Percentiles rank a stretch among this genome's conserved stretches.
These are phyloP conservation scores for Cymodocea nodosa DNA, from an alignment of 116 monocot species.

Conservation along the genomic window DNA sequence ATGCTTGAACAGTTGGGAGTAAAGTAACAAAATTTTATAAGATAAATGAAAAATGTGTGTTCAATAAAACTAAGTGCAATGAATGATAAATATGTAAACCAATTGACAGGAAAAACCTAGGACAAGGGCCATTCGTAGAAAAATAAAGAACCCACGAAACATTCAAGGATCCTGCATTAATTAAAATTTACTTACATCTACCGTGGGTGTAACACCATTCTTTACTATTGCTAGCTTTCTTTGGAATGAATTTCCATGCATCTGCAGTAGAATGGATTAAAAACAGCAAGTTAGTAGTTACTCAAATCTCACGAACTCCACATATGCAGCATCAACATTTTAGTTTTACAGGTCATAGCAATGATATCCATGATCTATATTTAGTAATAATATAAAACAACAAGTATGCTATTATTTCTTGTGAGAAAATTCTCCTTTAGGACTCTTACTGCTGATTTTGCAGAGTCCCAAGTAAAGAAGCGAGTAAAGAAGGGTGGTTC, in stretches of 20 bases:
- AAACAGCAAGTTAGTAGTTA: not conserved
- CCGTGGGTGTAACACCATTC: constrained; percentile 38
- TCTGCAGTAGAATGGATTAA: constrained; percentile 28
- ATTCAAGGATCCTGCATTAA: not conserved
- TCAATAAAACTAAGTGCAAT: too few relatives aligned
- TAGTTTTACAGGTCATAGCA: too few relatives aligned
- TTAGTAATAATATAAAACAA: not conserved
- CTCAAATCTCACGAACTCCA: not conserved
- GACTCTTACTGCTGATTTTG: constrained; percentile 68
- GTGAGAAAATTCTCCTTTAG: not conserved
- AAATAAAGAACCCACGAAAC: too few relatives aligned
- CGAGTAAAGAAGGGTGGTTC: constrained; percentile 91
- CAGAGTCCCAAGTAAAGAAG: constrained; percentile 85
- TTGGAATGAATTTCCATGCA: constrained; percentile 95
- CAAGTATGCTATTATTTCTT: not conserved
- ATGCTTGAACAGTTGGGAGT: too few relatives aligned
- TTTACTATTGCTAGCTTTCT: constrained; percentile 77
- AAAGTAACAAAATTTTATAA: too few relatives aligned
- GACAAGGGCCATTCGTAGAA: too few relatives aligned
- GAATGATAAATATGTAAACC: too few relatives aligned
- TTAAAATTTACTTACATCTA: constrained; percentile 48
- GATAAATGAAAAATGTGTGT: too few relatives aligned
- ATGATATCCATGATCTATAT: too few relatives aligned
- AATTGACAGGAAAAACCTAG: too few relatives aligned
- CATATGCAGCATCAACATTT: too few relatives aligned